These are phyloP conservation scores for Beauveria rudraprayagi DNA, from an alignment of 2,329 filamentous ascomycete genomes.

Conservation along the genomic window DNA sequence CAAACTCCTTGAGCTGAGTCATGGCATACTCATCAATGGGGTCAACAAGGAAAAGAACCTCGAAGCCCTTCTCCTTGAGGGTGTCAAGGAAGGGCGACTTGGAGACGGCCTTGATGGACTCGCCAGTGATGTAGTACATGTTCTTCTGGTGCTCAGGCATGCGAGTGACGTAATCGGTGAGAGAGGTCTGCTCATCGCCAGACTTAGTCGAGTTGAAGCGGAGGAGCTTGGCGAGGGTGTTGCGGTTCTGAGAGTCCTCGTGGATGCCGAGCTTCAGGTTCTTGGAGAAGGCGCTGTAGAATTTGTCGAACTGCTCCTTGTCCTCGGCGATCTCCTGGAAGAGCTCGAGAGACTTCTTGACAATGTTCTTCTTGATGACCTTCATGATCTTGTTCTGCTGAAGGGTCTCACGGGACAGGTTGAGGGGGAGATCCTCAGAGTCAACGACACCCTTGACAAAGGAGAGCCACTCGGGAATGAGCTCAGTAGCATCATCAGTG, in stretches of 20 bases:
- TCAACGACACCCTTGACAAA: constrained; percentile 99
- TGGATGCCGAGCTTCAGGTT: constrained; percentile 99
- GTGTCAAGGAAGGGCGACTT: constrained; percentile 99
- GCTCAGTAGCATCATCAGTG: constrained; percentile 97
- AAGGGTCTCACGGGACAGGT: constrained; percentile 98
- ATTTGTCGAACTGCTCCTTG: constrained; percentile 99
- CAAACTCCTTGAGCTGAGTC: constrained; percentile 99
- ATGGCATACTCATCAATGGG: constrained; percentile 99
- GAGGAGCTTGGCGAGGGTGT: constrained; percentile 89
- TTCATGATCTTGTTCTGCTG: constrained; percentile 99
- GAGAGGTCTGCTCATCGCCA: constrained; percentile 88
- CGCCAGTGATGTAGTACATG: constrained; percentile 99
- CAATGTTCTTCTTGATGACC: constrained; percentile 99
- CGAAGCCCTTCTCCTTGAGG: constrained; percentile 98
- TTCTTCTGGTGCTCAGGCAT: constrained; percentile 99
- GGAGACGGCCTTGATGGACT: constrained; percentile 95
- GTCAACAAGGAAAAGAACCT: constrained; percentile 98
- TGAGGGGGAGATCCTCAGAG: constrained; percentile 98
- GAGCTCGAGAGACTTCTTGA: constrained; percentile 99
- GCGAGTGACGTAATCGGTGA: constrained; percentile 95
- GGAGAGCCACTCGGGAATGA: constrained; percentile 98
- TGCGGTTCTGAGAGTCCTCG: constrained; percentile 98
- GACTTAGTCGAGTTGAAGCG: constrained; percentile 99
- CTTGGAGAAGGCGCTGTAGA: constrained; percentile 99
- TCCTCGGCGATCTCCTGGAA: constrained; percentile 99